Conservation (phyloP, 441 rosid species). For the Dalechampia spathulata region DNA sequence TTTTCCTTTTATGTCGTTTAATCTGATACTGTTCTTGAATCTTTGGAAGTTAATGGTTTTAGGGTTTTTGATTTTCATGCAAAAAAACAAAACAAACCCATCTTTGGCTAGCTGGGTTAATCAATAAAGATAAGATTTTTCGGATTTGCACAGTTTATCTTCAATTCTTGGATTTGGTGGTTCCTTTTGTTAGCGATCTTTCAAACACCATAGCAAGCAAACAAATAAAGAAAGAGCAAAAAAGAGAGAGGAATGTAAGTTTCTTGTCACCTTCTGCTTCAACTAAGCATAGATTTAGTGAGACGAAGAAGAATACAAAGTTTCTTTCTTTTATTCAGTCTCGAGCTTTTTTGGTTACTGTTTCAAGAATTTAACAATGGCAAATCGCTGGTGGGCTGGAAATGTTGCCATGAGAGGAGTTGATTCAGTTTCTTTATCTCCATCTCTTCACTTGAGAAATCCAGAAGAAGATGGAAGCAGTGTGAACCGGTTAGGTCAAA, state of each 20-base stretch:
- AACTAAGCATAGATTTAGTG: not conserved
- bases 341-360: no score
- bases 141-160: constrained; percentile 7
- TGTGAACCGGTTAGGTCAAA: constrained; percentile 29
- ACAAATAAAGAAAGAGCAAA: constrained; percentile 3
- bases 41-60: no score
- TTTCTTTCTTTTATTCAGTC: no score
- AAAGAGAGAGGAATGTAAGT: not conserved
- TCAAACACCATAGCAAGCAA: not conserved
- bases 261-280: constrained; percentile 10
- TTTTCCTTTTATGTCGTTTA: constrained; percentile 21
- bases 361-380: constrained; percentile 34
- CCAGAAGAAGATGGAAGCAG: constrained; percentile 28
- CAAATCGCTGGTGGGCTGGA: constrained; percentile 90
- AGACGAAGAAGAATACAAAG: no score
- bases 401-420: constrained; percentile 61
- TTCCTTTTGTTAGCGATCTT: constrained; percentile 16
- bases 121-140: constrained; percentile 24
- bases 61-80: constrained; percentile 22
- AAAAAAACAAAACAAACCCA: constrained; percentile 42
- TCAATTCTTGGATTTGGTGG: constrained; percentile 15
- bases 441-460: constrained; percentile 39
- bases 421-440: constrained; percentile 39
- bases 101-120: constrained; percentile 8
- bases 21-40: constrained; percentile 22